Base-by-base conservation (phyloP, 2,329 filamentous ascomycete genomes). In the Hypoxylon sp. region DNA sequence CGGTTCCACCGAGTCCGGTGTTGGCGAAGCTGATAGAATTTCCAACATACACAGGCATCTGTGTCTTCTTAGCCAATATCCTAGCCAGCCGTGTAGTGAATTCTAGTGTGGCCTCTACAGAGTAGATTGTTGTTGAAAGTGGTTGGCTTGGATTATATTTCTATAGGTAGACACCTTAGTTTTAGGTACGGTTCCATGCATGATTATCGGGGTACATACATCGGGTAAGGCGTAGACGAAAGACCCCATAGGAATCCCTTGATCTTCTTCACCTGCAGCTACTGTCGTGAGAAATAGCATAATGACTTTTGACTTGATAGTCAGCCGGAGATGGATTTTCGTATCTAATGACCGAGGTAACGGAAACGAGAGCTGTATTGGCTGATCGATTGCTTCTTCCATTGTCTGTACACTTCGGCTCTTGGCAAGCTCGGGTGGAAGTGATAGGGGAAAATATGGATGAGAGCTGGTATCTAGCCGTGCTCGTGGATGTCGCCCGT, bases 211-310 rank as follows among this genome's bases (percentile, higher is more conserved):
- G 27, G 27, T 13, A 79, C 83, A 75, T 83, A 97, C 96, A 82
- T 97, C 92, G 14, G 96, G 95, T 79, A 99, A 88, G 2, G 95
- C 93, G 78, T 97, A 98, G 50, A 98, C 93, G 77, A 98, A 95
- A 55, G 94, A 97, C 2, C 96, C 95, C 81, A 98, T 86, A 55
- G 87, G 83, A 44, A 87, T 82, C 6, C 84, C 78, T 7, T 80
- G 77, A 11, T 82, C 82, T n/a, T 80, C 78, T 46, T 89, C 85
- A 58, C 88, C 87, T 61, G 83, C 82, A 27, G 85, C 78, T 2
- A 86, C 83, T 0, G 89, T 91, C 0, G 89, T 88, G 50, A 91
- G 80, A 75, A 89, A 89, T n/a, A 91, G 78, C 60, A 89, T 79
- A 61, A 90, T 80, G 31, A 85, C 86, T 73, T 88, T 90, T 42